Evolutionary conservation across 768 basidiomycete species (phyloP), one percentile per base, ranked within the genome.

Genomic region (Mycena sanguinolenta): DNA sequence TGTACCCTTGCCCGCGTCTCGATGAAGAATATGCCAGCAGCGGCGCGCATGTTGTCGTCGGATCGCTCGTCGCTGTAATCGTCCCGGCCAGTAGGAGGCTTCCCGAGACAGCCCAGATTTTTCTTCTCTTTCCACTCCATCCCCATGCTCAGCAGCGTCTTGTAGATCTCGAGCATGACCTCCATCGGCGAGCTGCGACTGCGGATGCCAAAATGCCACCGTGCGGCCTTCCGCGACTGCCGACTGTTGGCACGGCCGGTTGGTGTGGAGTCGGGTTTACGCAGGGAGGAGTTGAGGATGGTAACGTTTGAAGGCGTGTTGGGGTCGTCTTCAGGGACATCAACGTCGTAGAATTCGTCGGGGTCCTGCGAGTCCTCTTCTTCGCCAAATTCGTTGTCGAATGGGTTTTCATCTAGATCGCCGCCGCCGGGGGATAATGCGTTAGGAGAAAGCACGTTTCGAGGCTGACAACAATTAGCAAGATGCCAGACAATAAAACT

Each of bases 121-220:
- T 87, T 88, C 86, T 98, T 98, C 83, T 93, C 91, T 79, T 95
- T 95, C 98, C 98, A 99, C 81, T 99, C 95, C 95, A 99, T 97
- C 19, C 93, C 95, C 23, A 98, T 85, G 69, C 91, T 85, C 82
- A 93, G 92, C 58, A 99, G 83, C 50, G 97, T 98, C 70, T 94
- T 85, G 82, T 99, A 99, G 60, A 99, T 98, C 86, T 98, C 97
- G 28, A 98, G 83, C 97, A 99, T 98, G 27, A 99, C 97, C 80
- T 99, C 98, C 95, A 99, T 97, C 25, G 97, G 98, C 36, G 96
- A 95, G 67, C 91, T 93, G 68, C 97, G 87, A 74, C 95, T 96
- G 36, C 98, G 88, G 46, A 99, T 99, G 10, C 98, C 98, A 77
- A 98, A 99, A 79, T 99, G 98, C 98, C 98, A 99, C 72, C 95